Conservation (phyloP, 345 rosid genomes). For the Mallotus nudiflorus region DNA sequence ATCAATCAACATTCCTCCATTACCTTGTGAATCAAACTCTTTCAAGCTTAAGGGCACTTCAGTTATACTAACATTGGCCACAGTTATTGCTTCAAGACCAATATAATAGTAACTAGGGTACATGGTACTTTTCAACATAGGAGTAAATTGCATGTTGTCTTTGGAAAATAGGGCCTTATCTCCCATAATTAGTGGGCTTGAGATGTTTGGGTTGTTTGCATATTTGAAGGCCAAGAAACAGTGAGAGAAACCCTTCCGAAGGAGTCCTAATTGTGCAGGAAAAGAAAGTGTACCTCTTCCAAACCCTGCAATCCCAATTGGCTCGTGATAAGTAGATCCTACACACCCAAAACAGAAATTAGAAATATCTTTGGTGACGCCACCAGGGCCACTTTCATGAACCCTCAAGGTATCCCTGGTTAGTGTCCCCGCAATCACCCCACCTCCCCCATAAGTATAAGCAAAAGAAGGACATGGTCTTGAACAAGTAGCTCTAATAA, state of each 20-base stretch:
- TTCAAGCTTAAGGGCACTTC: constrained; percentile 52
- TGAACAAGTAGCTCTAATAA: constrained; percentile 51
- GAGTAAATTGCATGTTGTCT: constrained; percentile 62
- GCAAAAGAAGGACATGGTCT: constrained; percentile 92
- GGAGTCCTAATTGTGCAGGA: constrained; percentile 76
- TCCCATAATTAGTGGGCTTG: constrained; percentile 73
- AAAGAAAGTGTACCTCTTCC: constrained; percentile 77
- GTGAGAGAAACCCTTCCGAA: constrained; percentile 71
- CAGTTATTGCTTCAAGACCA: constrained; percentile 60
- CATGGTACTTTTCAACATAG: constrained; percentile 58
- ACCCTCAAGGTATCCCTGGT: constrained; percentile 64
- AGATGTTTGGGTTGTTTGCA: constrained; percentile 66
- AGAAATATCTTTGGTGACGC: constrained; percentile 42
- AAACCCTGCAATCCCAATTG: constrained; percentile 85
- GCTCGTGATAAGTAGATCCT: constrained; percentile 65
- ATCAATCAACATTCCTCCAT: constrained; percentile 81
- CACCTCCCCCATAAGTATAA: constrained; percentile 78
- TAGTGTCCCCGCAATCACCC: constrained; percentile 55
- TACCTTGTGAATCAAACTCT: constrained; percentile 69
- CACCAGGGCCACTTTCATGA: constrained; percentile 32
- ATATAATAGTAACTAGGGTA: constrained; percentile 74
- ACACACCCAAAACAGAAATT: constrained; percentile 71
- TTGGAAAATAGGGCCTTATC: constrained; percentile 47
- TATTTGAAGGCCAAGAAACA: constrained; percentile 85
- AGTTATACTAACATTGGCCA: constrained; percentile 42